Conservation (phyloP, 805 yeast species). For the Sungouiella blattae region DNA sequence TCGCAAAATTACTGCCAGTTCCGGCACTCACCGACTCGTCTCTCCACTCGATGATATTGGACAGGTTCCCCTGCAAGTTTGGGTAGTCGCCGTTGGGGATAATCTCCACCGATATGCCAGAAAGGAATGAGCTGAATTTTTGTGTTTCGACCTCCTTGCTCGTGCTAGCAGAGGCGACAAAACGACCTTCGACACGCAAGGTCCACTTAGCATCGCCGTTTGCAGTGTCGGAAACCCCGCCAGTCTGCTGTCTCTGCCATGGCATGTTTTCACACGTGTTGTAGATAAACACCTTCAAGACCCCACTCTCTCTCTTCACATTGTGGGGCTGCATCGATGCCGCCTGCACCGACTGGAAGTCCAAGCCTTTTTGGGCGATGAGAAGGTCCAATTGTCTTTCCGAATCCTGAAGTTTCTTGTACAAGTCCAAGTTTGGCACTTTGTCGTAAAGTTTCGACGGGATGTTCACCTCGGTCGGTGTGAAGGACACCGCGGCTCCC, state of each 20-base stretch:
- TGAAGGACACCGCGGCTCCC: conserved; percentile 37
- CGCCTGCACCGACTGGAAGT: conserved; percentile 65
- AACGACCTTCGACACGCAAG: conserved; percentile 81
- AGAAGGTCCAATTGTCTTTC: conserved; percentile 79
- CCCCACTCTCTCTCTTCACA: conserved; percentile 47
- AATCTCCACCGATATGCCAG: conserved; percentile 82
- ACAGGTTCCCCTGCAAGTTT: conserved; percentile 24
- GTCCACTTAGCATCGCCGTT: conserved; percentile 66
- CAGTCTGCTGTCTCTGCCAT: conserved; percentile 53
- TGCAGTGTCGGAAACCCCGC: conserved; percentile 21
- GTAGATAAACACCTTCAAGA: conserved; percentile 75
- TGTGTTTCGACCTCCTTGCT: conserved; percentile 6
- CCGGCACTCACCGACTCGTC: conserved; percentile 41
- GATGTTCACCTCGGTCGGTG: conserved; percentile 40
- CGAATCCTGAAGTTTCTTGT: conserved; percentile 70
- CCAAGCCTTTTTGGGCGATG: conserved; percentile 78
- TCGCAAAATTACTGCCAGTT: conserved; percentile 18
- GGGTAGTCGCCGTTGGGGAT: conserved; percentile 39
- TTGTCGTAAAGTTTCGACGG: conserved; percentile 35
- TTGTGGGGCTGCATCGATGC: conserved; percentile 37
- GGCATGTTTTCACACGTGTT: conserved; percentile 83
- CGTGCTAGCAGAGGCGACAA: conserved; percentile 38
- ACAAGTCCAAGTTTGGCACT: conserved; percentile 69
- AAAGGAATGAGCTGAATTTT: conserved; percentile 52
- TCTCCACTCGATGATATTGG: conserved; percentile 83